Conservation (phyloP, 1,284 basidiomycete genomes). For the Butyriboletus appendiculatus region DNA sequence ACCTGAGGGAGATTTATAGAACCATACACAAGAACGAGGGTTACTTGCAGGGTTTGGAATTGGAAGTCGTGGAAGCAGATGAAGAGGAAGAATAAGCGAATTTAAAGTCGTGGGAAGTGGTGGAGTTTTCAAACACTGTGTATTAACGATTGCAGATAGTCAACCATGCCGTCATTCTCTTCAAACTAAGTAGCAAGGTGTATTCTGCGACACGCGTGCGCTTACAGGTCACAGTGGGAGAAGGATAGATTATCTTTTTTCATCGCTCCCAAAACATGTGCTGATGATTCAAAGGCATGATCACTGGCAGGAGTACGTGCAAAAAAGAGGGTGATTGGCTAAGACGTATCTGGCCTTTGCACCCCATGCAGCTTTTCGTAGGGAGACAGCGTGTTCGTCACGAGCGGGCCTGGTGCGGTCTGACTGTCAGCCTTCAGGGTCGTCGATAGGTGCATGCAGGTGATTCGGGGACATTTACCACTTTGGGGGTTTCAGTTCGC, state of each 20-base stretch:
- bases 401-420: not conserved
- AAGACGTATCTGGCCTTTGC: not conserved
- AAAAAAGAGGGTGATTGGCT: not conserved
- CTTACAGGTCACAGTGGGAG: no score
- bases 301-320: not conserved
- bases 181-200: no score
- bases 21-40: not conserved
- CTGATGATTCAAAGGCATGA: not conserved
- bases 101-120: no score
- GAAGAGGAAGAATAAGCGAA: no score
- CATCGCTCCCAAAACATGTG: not conserved
- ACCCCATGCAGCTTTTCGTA: not conserved
- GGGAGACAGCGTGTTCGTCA: not conserved
- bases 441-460: no score
- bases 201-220: no score
- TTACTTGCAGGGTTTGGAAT: not conserved
- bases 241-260: no score
- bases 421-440: not conserved
- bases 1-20: slow-evolving; percentile 1
- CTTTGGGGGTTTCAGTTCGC: not conserved
- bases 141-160: no score
- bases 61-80: not conserved
- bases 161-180: no score
- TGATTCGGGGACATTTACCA: not conserved
- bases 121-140: no score